A percentile compares a stretch with the other conserved stretches of the same genome.
phyloP scores from a whole-genome alignment of 208 protist genomes.

The Trypanosoma vivax region DNA sequence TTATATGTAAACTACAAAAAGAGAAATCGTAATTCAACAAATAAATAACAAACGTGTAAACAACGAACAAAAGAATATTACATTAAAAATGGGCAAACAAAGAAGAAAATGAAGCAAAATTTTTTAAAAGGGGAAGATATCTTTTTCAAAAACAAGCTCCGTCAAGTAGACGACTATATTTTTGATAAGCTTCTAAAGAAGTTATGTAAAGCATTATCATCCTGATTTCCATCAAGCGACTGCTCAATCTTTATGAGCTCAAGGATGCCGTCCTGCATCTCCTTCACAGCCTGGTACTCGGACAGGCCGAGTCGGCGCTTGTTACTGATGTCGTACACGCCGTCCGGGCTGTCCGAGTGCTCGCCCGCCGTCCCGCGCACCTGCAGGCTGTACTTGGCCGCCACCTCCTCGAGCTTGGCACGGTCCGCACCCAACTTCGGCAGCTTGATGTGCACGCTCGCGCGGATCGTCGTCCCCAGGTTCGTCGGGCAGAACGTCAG shows the following conservation, averaged over 20 bases:
- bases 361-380: conserved; percentile 38
- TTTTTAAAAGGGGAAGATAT: no score
- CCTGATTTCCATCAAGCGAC: conserved; percentile 1
- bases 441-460: conserved; percentile 38
- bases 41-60: no score
- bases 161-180: no score
- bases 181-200: no score
- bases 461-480: conserved; percentile 41
- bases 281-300: conserved; percentile 33
- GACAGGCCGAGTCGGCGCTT: conserved; percentile 38
- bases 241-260: conserved; percentile 47
- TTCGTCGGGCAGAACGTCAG: conserved; percentile 49
- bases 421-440: conserved; percentile 27
- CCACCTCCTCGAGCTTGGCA: conserved; percentile 35
- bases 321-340: conserved; percentile 51
- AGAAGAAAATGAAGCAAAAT: no score
- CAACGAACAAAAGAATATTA: no score
- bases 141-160: no score
- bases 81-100: no score
- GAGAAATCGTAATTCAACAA: no score
- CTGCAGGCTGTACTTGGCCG: conserved; percentile 33
- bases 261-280: conserved; percentile 46
- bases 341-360: conserved; percentile 34
- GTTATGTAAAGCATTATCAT: background rate
- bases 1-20: no score